phyloP scores from a whole-genome alignment of 2,329 filamentous ascomycete genomes.

The Ceratocystis colombiana region DNA sequence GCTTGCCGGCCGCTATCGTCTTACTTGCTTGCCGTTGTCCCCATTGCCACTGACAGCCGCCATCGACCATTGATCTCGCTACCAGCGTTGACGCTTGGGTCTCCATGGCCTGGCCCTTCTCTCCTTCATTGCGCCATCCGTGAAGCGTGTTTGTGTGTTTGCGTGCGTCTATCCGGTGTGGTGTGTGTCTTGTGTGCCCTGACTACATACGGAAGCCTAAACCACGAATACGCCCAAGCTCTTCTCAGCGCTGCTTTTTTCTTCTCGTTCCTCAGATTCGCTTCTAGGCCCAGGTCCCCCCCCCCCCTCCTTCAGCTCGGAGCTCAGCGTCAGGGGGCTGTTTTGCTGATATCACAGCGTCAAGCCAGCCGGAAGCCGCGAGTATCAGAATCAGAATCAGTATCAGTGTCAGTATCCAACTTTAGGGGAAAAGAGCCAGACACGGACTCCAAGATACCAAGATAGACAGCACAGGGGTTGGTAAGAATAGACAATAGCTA shows the following conservation, averaged over 20 bases:
- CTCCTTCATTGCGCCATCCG: neutral
- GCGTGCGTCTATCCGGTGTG: neutral
- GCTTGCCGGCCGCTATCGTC: too few relatives aligned
- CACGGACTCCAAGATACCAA: neutral
- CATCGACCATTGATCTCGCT: neutral
- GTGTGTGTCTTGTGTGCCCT: neutral
- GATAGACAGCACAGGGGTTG: too few relatives aligned
- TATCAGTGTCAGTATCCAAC: neutral
- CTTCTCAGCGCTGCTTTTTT: conserved; percentile 1
- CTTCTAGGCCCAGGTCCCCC: neutral
- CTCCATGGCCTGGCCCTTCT: neutral
- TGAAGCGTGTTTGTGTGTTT: neutral
- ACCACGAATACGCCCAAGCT: conserved; percentile 11
- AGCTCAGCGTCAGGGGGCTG: neutral
- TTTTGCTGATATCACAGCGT: neutral
- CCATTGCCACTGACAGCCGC: too few relatives aligned
- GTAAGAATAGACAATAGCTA: neutral
- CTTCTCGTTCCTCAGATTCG: neutral
- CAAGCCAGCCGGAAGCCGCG: neutral
- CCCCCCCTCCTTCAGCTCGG: neutral
- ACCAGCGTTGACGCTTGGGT: neutral
- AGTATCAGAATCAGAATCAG: neutral
- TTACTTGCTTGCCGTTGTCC: too few relatives aligned
- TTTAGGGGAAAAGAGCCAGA: neutral
- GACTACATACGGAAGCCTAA: neutral